Base-by-base conservation (phyloP, 345 rosid species). In the Ceriops zippeliana region DNA sequence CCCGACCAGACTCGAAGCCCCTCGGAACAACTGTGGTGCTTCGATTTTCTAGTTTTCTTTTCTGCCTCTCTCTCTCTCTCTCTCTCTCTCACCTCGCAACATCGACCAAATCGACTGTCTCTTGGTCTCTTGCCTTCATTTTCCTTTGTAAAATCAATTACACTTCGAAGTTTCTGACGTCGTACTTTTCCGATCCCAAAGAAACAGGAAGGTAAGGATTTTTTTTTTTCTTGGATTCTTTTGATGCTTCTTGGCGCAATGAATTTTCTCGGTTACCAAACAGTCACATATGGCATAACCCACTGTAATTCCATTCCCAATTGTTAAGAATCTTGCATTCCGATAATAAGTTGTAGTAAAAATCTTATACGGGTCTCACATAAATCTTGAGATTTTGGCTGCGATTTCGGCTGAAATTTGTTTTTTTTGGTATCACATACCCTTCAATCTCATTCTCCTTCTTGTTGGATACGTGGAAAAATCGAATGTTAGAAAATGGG, bases 401-500 rank as follows among this genome's bases (percentile, higher is more conserved):
- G 24, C 53, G 58, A 38, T 26, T 58, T 58, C 32, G 53, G 37
- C 30, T 28, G 59, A 22, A 7, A 2, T 24, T 24, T 24, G 26
- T 56, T 56, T 56, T 56, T 2, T 56, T 2, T 54, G 27, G 22
- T 54, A 54, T 54, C 2, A 27, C 4, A 8, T 6, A 4, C 16
- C 2, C 46, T 13, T 51, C 54, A 11, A 30, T n/a, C 24, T 61
- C 27, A 20, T 24, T 51, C 24, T 67, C 35, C 13, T 42, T 27
- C 8, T n/a, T 16, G 27, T 59, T 42, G 30, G 28, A 28, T 27
- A 22, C 53, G 20, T 37, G 30, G 15, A 7, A 16, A 15, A 6
- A 37, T 17, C 3, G 7, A 21, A 20, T 13, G 8, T 21, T 30
- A 52, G 26, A 5, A 17, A 34, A 95, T 95, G 97, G 93, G 90